Base-by-base conservation (phyloP, 202 grass and related monocot genomes). In the Zoysia matrella region DNA sequence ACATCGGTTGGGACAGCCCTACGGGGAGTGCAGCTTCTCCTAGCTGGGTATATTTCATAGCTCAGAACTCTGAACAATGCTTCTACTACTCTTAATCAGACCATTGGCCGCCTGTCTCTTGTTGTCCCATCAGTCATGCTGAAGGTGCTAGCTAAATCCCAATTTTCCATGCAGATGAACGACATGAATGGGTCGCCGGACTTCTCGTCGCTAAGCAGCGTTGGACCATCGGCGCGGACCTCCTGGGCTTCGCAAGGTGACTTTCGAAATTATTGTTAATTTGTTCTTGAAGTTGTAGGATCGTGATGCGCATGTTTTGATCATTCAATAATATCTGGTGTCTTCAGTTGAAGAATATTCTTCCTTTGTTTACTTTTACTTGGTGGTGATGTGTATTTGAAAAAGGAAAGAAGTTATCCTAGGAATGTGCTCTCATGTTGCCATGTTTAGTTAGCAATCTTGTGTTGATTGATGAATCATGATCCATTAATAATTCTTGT, bases 221-320 rank as follows among this genome's bases (percentile, higher is more conserved):
- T 60, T 0, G 83, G 52, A 49, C 79, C 71, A 6, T 95, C 93
- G 3, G 85, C 84, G 82, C 72, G 88, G 11, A 68, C 86, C 43
- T 90, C 86, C 11, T 93, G 91, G 93, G n/a, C 86, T 89, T 93
- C 88, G 89, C 90, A 97, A 97, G 93, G 93, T 86, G 67, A 87
- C 55, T 70, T 86, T 66, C 6, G 14, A 15, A 53, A 46, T 39
- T 65, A 57, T 36, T 66, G 16, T 60, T 72, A 42, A 83, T 70
- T 14, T 58, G n/a, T 86, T 80, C 36, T 15, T 67, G 66, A 30
- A 64, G 3, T 61, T 42, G 54, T 61, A 7, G 65, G 14, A 6
- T 5, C 42, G 14, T 72, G 72, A 13, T 47, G 40, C 67, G 13
- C 60, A 78, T 88, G 62, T 75, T 67, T 80, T 61, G 55, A 16